Conservation (phyloP, 1,139 yeast genomes). For the Spencermartinsiella ligniputridi region DNA sequence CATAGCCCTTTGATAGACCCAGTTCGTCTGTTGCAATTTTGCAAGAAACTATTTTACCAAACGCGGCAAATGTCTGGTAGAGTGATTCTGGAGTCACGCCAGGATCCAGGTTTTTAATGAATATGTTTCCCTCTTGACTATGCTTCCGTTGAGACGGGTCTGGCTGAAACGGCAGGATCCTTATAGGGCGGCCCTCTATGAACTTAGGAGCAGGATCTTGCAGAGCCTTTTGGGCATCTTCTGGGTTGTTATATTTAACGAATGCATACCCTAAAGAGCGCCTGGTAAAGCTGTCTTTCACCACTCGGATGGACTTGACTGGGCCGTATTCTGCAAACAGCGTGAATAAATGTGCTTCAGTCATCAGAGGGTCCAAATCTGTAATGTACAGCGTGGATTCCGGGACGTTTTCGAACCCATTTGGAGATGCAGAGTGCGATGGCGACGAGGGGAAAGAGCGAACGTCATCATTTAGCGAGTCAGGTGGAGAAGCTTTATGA, state of each 20-base stretch:
- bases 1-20: slow-evolving; percentile 60
- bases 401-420: not conserved
- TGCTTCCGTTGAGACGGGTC: slow-evolving; percentile 75
- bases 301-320: slow-evolving; percentile 83
- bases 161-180: slow-evolving; percentile 93
- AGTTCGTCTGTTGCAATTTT: slow-evolving; percentile 49
- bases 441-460: not conserved
- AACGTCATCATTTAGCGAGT: no score
- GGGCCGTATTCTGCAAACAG: slow-evolving; percentile 80
- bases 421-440: not conserved
- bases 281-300: slow-evolving; percentile 86
- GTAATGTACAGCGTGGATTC: slow-evolving; percentile 72
- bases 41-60: slow-evolving; percentile 60
- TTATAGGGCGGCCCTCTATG: slow-evolving; percentile 81
- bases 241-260: slow-evolving; percentile 75
- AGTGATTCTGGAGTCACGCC: slow-evolving; percentile 60
- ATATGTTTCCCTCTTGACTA: slow-evolving; percentile 20
- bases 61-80: slow-evolving; percentile 57
- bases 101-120: slow-evolving; percentile 54
- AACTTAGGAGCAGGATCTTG: slow-evolving; percentile 75
- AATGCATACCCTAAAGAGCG: slow-evolving; percentile 90
- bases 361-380: slow-evolving; percentile 76
- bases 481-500: no score
- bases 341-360: slow-evolving; percentile 80
- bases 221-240: slow-evolving; percentile 79